Percentiles rank a stretch among this genome's conserved stretches.
Conservation (phyloP, 2,329 filamentous ascomycete species). For the Botrytis pseudocinerea region DNA sequence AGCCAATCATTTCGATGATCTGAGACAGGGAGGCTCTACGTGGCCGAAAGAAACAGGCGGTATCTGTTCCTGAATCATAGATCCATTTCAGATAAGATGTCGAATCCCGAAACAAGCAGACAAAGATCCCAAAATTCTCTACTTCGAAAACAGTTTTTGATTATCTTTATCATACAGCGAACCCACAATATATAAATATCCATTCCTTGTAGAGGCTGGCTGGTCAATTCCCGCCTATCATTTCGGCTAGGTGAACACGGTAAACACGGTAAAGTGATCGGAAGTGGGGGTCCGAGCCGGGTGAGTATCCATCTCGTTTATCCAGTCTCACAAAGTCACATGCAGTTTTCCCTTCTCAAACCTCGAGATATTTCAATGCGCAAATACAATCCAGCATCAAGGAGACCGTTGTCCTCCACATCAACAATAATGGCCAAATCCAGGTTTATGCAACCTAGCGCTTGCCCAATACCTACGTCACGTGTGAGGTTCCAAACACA, state of each 20-base stretch:
- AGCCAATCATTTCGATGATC: slow-evolving; percentile 14
- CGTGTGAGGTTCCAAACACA: too few species aligned
- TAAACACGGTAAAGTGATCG: not conserved
- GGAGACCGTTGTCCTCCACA: too few species aligned
- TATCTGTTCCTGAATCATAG: not conserved
- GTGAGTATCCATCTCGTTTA: not conserved
- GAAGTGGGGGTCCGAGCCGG: not conserved
- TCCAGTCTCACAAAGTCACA: not conserved
- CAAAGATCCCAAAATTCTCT: not conserved
- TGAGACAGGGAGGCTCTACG: not conserved
- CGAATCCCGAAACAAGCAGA: not conserved
- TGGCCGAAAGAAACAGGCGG: not conserved
- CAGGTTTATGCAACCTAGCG: not conserved
- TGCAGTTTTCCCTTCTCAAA: not conserved
- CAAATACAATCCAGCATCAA: not conserved
- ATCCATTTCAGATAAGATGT: not conserved
- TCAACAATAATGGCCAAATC: not conserved
- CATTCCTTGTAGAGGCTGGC: not conserved
- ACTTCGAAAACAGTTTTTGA: not conserved
- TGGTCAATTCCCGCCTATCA: not conserved
- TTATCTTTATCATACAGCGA: not conserved
- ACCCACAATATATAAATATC: not conserved
- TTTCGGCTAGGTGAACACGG: not conserved
- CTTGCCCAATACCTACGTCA: not conserved
- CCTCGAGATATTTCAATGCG: not conserved